Base-by-base conservation (phyloP, 2,329 filamentous ascomycete species). In the Epichloe coenophiala region DNA sequence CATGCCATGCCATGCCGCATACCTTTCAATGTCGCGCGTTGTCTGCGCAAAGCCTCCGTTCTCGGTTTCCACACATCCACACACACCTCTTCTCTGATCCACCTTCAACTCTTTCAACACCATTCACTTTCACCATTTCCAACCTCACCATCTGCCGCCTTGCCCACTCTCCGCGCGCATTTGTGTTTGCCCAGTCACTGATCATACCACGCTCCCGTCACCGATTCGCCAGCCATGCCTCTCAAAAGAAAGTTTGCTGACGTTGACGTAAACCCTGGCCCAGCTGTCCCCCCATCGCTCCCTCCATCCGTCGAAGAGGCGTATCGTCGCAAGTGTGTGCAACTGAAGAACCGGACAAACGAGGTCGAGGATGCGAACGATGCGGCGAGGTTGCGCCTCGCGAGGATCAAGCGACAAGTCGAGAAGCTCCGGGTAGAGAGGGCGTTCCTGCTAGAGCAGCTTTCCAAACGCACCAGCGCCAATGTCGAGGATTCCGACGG, bases 321-420 rank as follows among this genome's bases (percentile, higher is more conserved):
- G 47, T 98, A 97, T 70, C 89, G 93, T 61, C 81, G 88, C 57
- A 97, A 98, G 80, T 97, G 91, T 68, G 88, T 96, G 64, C 86
- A 94, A 60, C 79, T 98, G 21, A 94, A 94, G 71, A 86, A 88
- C 60, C 86, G 93, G 54, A 87, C 93, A 56, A 86, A 83, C 65
- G 90, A 96, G 65, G 88, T 97, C 60, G 90, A 97, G 65, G 83
- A 88, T 53, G 84, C 88, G 62, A 96, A 96, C 66, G 89, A 95
- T 60, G 79, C 86, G 51, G 84, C 88, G 45, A 81, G 88, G 49
- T 73, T 88, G 49, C 85, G 88, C 48, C 85, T 95, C 56, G 74
- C 78, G 40, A 84, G 90, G 45, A 80, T 95, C 54, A 83, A 86
- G 66, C 83, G 90, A 56, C 86, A 88, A 61, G 84, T 96, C 58